A percentile compares a stretch with the other conserved stretches of the same genome.
These are phyloP conservation scores for Aspergillus glaucus DNA, from an alignment of 2,329 filamentous ascomycete species.

Conservation along the genomic window DNA sequence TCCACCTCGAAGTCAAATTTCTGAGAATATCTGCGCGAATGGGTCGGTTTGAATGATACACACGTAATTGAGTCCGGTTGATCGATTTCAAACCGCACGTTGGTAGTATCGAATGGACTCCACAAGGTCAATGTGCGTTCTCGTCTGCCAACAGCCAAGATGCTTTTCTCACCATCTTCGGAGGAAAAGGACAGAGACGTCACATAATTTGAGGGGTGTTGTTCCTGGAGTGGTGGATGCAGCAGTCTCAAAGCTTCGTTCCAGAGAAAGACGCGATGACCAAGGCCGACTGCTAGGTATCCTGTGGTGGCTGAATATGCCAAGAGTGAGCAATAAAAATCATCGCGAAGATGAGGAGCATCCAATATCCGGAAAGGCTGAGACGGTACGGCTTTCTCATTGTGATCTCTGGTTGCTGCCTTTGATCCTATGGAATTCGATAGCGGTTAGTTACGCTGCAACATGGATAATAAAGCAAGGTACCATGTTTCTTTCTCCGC, in stretches of 20 bases:
- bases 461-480: background rate
- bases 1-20: slow-evolving; percentile 47
- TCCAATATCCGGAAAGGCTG: slow-evolving; percentile 83
- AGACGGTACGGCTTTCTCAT: slow-evolving; percentile 52
- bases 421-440: slow-evolving; percentile 18
- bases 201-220: slow-evolving; percentile 50
- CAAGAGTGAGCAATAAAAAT: slow-evolving; percentile 90
- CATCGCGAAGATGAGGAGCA: slow-evolving; percentile 80
- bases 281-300: slow-evolving; percentile 77
- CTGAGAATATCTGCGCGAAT: slow-evolving; percentile 46
- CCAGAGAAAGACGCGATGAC: slow-evolving; percentile 78
- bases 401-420: slow-evolving; percentile 8
- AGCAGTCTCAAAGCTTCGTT: slow-evolving; percentile 67
- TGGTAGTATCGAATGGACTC: slow-evolving; percentile 56
- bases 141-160: slow-evolving; percentile 78
- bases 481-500: background rate
- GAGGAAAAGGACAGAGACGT: slow-evolving; percentile 92
- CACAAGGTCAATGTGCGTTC: slow-evolving; percentile 71
- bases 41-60: slow-evolving; percentile 69
- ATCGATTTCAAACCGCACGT: slow-evolving; percentile 67
- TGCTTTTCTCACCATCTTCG: slow-evolving; percentile 62
- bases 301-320: slow-evolving; percentile 72
- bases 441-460: slow-evolving; percentile 8
- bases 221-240: slow-evolving; percentile 51
- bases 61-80: slow-evolving; percentile 71